Evolutionary conservation across 257 asterid genomes (phyloP), one percentile per base, ranked within the genome.

Genomic region (Verbena officinalis): DNA sequence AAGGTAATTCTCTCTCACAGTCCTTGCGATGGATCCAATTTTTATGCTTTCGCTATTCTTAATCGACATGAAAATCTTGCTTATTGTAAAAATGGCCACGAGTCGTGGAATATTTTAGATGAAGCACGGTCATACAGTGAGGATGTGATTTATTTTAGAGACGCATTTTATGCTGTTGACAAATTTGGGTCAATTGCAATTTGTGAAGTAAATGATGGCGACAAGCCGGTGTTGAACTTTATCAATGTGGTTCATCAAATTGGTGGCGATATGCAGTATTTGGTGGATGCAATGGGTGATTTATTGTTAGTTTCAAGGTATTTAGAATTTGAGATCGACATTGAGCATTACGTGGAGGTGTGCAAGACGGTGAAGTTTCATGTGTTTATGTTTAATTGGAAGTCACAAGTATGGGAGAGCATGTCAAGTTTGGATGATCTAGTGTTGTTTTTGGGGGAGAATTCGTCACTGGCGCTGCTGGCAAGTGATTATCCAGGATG

Each of bases 241-340:
- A 68, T 90, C 21, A 66, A 55, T 7, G 77, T 71, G 9, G 71
- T 42, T n/a, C 73, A 72, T 16, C 74, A 42, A 33, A 62, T 69
- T 54, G 84, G 73, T 1, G 96, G 95, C 0, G 95, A 87, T 70
- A 84, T 82, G 75, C 84, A 74, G 83, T 90, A 90, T 75, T 66
- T 90, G 80, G 96, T 90, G 63, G 78, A 81, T 59, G 80, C 79
- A 22, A 68, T 78, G 80, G 95, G 87, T 12, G 95, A 88, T 12
- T 46, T 90, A 67, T 70, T 88, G 62, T 42, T 91, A 73, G 81
- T 88, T 1, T 72, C 87, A 4, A 75, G 96, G 67, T 73, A 65
- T 51, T 33, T 91, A 43, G 94, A 81, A 9, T 82, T 86, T 24
- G 87, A 79, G 42, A 58, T 73, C 40, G 84, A 78, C 54, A 48